phyloP scores from a whole-genome alignment of 2,329 filamentous ascomycete genomes.

The Septoria petroselini region DNA sequence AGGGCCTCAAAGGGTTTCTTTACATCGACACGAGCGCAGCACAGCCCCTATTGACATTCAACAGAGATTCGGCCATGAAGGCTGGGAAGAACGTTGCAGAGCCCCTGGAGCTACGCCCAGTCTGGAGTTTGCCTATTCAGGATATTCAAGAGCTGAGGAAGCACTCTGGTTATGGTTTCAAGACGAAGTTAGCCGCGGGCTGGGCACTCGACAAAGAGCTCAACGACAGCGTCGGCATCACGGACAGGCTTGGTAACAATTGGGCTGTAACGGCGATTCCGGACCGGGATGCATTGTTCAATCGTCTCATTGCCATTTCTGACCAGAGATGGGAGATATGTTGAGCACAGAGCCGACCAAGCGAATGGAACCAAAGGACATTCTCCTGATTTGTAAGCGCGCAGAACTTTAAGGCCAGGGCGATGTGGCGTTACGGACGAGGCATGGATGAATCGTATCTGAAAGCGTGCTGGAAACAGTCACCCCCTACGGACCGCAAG shows the following conservation, averaged over 20 bases:
- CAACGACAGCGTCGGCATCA: conserved; percentile 1
- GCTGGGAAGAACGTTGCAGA: background rate
- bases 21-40: conserved; percentile 1
- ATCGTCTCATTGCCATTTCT: conserved; percentile 8
- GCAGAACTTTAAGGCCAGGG: too few species aligned
- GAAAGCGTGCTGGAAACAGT: too few species aligned
- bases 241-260: background rate
- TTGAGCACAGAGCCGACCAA: too few species aligned
- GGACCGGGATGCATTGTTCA: conserved; percentile 9
- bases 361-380: too few species aligned
- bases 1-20: background rate
- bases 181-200: conserved; percentile 7
- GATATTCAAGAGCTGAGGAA: conserved; percentile 8
- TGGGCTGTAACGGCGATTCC: conserved; percentile 8
- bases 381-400: too few species aligned
- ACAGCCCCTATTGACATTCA: conserved; percentile 1
- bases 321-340: conserved; percentile 9
- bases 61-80: background rate
- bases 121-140: background rate
- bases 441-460: too few species aligned
- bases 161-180: conserved; percentile 13
- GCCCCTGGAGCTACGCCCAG: background rate
- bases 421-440: too few species aligned
- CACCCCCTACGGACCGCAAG: too few species aligned
- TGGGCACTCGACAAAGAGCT: conserved; percentile 9